A percentile compares a stretch with the other conserved stretches of the same genome.
phyloP scores from a whole-genome alignment of 2,329 filamentous ascomycete genomes.

The Achaetomium macrosporum region DNA sequence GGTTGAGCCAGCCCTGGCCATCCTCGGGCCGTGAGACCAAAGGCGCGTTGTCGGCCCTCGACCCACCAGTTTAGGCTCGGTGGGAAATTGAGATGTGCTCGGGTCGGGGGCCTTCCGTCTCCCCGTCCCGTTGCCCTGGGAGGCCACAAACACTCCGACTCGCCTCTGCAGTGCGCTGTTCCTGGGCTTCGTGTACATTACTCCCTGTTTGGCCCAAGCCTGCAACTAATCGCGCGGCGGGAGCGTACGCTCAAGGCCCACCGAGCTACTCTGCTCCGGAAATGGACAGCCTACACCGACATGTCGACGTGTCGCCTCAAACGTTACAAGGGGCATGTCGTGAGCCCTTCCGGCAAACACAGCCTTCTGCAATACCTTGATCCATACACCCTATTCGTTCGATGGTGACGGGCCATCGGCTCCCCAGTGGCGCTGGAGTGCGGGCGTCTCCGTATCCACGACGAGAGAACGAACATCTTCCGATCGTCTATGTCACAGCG shows the following conservation, averaged over 20 bases:
- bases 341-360: conserved; percentile 16
- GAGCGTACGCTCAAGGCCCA: conserved; percentile 7
- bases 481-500: conserved; percentile 18
- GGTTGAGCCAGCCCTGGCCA: neutral
- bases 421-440: conserved; percentile 10
- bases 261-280: conserved; percentile 4
- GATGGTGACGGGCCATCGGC: conserved; percentile 10
- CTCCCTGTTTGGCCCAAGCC: conserved; percentile 23
- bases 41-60: neutral
- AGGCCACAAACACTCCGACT: conserved; percentile 15
- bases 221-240: conserved; percentile 14
- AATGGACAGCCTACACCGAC: conserved; percentile 22
- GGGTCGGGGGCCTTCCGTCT: conserved; percentile 6
- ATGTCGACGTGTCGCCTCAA: conserved; percentile 25
- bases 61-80: conserved; percentile 8
- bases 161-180: conserved; percentile 13
- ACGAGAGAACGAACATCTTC: conserved; percentile 6
- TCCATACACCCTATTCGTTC: conserved; percentile 13
- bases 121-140: conserved; percentile 4
- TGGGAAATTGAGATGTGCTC: conserved; percentile 1
- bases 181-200: conserved; percentile 13
- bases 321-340: conserved; percentile 17
- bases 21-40: neutral
- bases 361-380: conserved; percentile 11
- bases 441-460: conserved; percentile 4